These are phyloP conservation scores for Karstenula rhodostoma DNA, from an alignment of 2,329 filamentous ascomycete species.

Conservation along the genomic window DNA sequence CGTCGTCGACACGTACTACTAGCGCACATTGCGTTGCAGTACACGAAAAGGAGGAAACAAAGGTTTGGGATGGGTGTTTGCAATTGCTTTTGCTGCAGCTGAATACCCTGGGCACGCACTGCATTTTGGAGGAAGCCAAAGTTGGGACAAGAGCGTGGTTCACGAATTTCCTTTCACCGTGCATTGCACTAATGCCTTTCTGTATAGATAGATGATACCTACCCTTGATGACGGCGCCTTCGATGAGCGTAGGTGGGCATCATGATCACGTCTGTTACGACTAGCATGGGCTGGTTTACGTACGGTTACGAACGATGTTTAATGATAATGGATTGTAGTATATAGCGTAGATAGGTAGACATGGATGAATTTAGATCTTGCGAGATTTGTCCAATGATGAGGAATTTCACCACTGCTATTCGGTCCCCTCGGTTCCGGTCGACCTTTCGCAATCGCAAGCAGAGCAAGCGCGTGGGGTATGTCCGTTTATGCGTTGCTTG, in stretches of 20 bases:
- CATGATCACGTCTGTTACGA: conserved; percentile 31
- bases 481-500: no score
- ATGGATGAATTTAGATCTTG: conserved; percentile 1
- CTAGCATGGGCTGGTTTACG: conserved; percentile 16
- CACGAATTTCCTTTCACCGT: conserved; percentile 19
- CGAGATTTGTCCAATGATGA: neutral
- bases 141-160: conserved; percentile 5
- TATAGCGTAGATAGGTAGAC: conserved; percentile 17
- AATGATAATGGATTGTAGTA: conserved; percentile 27
- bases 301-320: conserved; percentile 25
- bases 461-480: no score
- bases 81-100: neutral
- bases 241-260: conserved; percentile 33
- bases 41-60: neutral
- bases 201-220: conserved; percentile 34
- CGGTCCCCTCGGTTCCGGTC: neutral
- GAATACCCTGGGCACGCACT: conserved; percentile 5
- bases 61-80: neutral
- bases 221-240: conserved; percentile 29
- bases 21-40: conserved; percentile 11
- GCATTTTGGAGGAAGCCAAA: conserved; percentile 8
- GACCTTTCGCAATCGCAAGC: no score
- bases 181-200: conserved; percentile 23
- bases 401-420: neutral
- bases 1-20: conserved; percentile 46